phyloP scores from a whole-genome alignment of 2,329 filamentous ascomycete species.

The Sphaerulina vaccinii region DNA sequence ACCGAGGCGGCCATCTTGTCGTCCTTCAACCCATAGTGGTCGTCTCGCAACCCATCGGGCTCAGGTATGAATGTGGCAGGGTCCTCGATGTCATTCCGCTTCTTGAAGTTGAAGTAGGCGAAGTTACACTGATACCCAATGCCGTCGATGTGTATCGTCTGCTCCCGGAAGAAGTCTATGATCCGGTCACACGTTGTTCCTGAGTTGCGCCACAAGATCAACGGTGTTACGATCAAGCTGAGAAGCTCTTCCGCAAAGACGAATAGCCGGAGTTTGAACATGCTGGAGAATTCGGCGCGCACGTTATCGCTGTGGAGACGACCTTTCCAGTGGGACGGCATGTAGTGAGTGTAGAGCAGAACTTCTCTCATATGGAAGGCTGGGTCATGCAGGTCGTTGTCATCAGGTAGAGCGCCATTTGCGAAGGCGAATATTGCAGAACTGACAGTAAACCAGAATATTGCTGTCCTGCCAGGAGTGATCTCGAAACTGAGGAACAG shows the following conservation, averaged over 20 bases:
- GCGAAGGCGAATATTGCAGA: constrained; percentile 80
- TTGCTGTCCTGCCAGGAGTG: constrained; percentile 78
- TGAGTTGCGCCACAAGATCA: constrained; percentile 82
- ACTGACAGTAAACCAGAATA: constrained; percentile 86
- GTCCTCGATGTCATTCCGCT: constrained; percentile 58
- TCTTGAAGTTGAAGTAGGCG: constrained; percentile 95
- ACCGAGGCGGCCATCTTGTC: constrained; percentile 98
- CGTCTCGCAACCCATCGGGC: constrained; percentile 65
- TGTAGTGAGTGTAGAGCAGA: constrained; percentile 89
- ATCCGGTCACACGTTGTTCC: constrained; percentile 88
- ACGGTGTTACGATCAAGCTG: constrained; percentile 87
- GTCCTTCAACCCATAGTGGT: constrained; percentile 93
- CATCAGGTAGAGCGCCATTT: constrained; percentile 76
- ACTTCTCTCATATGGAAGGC: constrained; percentile 86
- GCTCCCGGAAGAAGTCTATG: constrained; percentile 96
- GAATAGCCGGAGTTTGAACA: constrained; percentile 89
- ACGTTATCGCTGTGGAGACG: constrained; percentile 93
- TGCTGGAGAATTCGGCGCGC: constrained; percentile 79
- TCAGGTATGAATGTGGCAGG: constrained; percentile 38
- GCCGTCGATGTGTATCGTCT: constrained; percentile 94
- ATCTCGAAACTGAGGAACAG: constrained; percentile 90
- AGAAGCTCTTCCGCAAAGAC: constrained; percentile 92
- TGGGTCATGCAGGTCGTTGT: constrained; percentile 86
- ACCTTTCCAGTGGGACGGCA: constrained; percentile 83
- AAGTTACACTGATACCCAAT: constrained; percentile 96